phyloP scores from a whole-genome alignment of 495 filamentous ascomycete species.

The Astrocystis sublimbata region DNA sequence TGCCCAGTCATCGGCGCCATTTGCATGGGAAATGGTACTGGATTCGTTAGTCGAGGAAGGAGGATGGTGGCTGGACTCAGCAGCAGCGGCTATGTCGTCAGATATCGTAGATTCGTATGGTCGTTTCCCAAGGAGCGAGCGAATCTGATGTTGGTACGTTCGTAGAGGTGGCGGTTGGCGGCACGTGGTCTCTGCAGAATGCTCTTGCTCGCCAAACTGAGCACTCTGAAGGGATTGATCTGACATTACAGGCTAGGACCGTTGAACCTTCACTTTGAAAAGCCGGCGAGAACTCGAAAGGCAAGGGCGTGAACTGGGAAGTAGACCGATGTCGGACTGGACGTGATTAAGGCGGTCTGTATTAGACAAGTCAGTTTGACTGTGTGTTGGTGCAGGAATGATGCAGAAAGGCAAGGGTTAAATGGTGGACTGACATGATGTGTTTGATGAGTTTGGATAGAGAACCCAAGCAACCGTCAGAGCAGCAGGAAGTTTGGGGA shows the following conservation, averaged over 20 bases:
- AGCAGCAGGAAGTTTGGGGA: background rate
- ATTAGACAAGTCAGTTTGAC: background rate
- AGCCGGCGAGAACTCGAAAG: no score
- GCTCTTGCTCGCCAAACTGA: background rate
- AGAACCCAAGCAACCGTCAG: background rate
- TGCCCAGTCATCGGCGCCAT: background rate
- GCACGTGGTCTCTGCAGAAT: background rate
- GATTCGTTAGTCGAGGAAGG: background rate
- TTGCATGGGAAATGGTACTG: background rate
- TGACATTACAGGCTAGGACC: constrained; percentile 2
- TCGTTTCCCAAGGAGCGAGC: constrained; percentile 7
- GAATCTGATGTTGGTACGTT: constrained; percentile 12
- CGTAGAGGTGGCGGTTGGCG: background rate
- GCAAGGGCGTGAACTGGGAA: no score
- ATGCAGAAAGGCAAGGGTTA: background rate
- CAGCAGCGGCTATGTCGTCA: background rate
- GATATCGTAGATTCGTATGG: background rate
- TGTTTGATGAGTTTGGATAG: background rate
- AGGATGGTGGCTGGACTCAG: background rate
- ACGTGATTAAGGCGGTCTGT: background rate
- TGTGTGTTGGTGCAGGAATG: background rate
- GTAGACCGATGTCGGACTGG: no score
- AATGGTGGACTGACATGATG: background rate
- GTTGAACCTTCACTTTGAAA: background rate
- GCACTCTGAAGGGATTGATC: background rate